Percentiles rank a stretch among this genome's conserved stretches.
These are phyloP conservation scores for Kalmanozyma brasiliensis DNA, from an alignment of 1,284 basidiomycete genomes.

Conservation along the genomic window DNA sequence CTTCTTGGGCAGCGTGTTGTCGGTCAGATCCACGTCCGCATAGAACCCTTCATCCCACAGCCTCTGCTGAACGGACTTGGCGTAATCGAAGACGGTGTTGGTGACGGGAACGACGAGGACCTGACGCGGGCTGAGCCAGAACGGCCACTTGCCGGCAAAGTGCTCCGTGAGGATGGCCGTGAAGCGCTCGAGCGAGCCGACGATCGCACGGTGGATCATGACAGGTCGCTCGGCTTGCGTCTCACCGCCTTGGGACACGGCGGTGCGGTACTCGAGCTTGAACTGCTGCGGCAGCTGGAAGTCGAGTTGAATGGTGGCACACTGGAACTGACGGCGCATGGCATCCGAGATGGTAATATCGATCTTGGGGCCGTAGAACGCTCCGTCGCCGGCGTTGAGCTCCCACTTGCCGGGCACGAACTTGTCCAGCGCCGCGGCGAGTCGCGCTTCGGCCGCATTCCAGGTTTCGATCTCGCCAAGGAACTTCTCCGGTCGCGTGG, in stretches of 20 bases:
- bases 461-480: slow-evolving; percentile 90
- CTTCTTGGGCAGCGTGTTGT: slow-evolving; percentile 95
- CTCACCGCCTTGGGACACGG: slow-evolving; percentile 66
- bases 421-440: slow-evolving; percentile 84
- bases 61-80: slow-evolving; percentile 78
- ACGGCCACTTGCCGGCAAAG: slow-evolving; percentile 98
- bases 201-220: slow-evolving; percentile 97
- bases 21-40: slow-evolving; percentile 90
- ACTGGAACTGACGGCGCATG: slow-evolving; percentile 87
- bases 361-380: slow-evolving; percentile 78
- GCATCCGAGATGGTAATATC: slow-evolving; percentile 98
- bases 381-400: slow-evolving; percentile 94
- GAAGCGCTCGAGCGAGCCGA: slow-evolving; percentile 94
- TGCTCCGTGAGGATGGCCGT: slow-evolving; percentile 98
- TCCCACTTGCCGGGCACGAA: slow-evolving; percentile 91
- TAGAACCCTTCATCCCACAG: slow-evolving; percentile 81
- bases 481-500: slow-evolving; percentile 94
- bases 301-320: slow-evolving; percentile 98
- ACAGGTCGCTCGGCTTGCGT: slow-evolving; percentile 81
- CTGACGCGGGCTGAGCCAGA: slow-evolving; percentile 97
- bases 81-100: slow-evolving; percentile 85
- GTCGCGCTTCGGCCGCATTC: slow-evolving; percentile 90
- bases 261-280: slow-evolving; percentile 86
- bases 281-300: slow-evolving; percentile 99
- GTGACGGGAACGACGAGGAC: slow-evolving; percentile 94